Evolutionary conservation across 2,329 filamentous ascomycete species (phyloP), one percentile per base, ranked within the genome.

Genomic region (Pochonia chlamydosporia): DNA sequence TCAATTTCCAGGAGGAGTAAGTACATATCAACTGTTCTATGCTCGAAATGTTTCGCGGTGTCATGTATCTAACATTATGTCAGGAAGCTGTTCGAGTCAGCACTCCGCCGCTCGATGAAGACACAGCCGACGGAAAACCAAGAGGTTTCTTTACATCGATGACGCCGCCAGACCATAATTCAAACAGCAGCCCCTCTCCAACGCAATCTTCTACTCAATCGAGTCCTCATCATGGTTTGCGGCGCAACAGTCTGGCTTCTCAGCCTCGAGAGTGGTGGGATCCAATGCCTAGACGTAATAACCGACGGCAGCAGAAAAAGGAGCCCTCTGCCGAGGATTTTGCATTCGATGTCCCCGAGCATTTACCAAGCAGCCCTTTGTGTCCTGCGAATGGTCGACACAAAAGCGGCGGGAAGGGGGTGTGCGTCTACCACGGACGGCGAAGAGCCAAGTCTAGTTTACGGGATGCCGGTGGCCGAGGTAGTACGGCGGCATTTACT

Each of bases 361-460:
- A 79, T 51, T 59, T 75, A 7, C 72, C 74, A 26, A 71, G 52
- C 48, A 78, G 74, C 54, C 74, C 74, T 14, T 67, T 76, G 62
- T 79, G 75, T 46, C 75, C 75, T 3, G 61, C 73, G 8, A 75
- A 78, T 56, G 59, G 59, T 37, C 69, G 64, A 35, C 69, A 75
- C 46, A 56, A 56, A 44, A 68, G 67, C 13, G 64, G 69, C n/a
- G 73, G 74, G 4, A 69, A 63, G 5, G 74, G 72, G 0, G 49
- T 78, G 3, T 79, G 75, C 47, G 73, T 78, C 3, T 75, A 74
- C 52, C 73, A 76, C 43, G 73, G 73, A 3, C 62, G 72, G 26
- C 57, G 60, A 42, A 64, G 51, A 30, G 44, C 44, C 4, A 31
- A 23, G 10, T 53, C 55, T 6, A 42, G 39, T 13, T 24, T 39